A percentile compares a stretch with the other conserved stretches of the same genome.
phyloP scores from a whole-genome alignment of 2,329 filamentous ascomycete genomes.

The Juglanconis sp. region DNA sequence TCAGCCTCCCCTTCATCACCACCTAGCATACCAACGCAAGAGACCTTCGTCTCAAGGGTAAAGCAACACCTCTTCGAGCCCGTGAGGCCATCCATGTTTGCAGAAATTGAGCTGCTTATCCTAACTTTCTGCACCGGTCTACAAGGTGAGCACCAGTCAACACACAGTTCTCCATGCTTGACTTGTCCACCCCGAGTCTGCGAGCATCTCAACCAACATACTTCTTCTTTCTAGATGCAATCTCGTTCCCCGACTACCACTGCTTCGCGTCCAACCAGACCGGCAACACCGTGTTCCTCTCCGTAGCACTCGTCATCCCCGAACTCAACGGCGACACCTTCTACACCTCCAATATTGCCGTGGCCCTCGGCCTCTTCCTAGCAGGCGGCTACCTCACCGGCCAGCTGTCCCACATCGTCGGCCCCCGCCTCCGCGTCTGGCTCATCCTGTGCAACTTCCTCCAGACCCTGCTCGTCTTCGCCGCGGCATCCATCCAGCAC shows the following conservation, averaged over 20 bases:
- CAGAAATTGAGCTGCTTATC: slow-evolving; percentile 43
- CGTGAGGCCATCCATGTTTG: slow-evolving; percentile 38
- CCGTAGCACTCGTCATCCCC: slow-evolving; percentile 48
- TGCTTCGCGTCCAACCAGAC: slow-evolving; percentile 65
- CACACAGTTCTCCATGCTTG: neutral
- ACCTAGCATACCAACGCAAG: neutral
- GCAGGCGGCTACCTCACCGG: slow-evolving; percentile 53
- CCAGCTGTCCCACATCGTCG: slow-evolving; percentile 52
- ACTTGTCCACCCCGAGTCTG: neutral
- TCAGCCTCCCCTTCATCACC: neutral
- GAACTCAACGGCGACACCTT: slow-evolving; percentile 46
- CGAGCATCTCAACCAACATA: neutral
- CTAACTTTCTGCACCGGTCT: slow-evolving; percentile 50
- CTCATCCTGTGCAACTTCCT: slow-evolving; percentile 50
- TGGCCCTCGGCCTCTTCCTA: slow-evolving; percentile 55
- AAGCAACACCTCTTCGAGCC: slow-evolving; percentile 28
- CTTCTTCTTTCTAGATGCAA: slow-evolving; percentile 41
- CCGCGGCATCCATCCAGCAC: slow-evolving; percentile 48
- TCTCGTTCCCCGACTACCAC: slow-evolving; percentile 58
- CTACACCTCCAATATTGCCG: slow-evolving; percentile 50
- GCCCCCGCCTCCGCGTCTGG: slow-evolving; percentile 50
- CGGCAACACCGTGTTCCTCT: slow-evolving; percentile 60
- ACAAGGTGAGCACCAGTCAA: slow-evolving; percentile 35
- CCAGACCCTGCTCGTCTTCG: slow-evolving; percentile 54
- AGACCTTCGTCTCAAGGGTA: slow-evolving; percentile 15